A percentile compares a stretch with the other conserved stretches of the same genome.
These are phyloP conservation scores for Penicillium decumbens DNA, from an alignment of 2,329 filamentous ascomycete species.

Conservation along the genomic window DNA sequence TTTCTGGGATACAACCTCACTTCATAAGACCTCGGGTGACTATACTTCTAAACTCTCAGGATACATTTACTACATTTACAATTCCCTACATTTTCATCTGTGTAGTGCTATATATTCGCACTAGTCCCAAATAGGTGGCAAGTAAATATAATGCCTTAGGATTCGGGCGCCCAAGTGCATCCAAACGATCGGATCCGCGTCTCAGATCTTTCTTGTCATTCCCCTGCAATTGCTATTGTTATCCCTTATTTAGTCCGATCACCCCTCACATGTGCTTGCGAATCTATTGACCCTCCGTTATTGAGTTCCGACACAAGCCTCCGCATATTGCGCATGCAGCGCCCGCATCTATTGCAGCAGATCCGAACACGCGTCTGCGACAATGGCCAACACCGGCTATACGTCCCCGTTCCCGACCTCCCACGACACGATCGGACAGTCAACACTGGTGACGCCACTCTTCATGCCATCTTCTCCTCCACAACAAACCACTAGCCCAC, in stretches of 20 bases:
- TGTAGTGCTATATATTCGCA: not conserved
- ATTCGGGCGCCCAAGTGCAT: slow-evolving; percentile 5
- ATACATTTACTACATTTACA: too few species aligned
- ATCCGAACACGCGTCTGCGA: slow-evolving; percentile 16
- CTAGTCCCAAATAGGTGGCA: slow-evolving; percentile 16
- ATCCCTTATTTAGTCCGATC: slow-evolving; percentile 1
- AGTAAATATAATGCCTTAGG: slow-evolving; percentile 19
- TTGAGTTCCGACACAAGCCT: not conserved
- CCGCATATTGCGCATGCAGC: slow-evolving; percentile 1
- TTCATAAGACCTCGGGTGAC: too few species aligned
- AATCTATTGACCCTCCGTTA: not conserved
- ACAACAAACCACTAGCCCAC: slow-evolving; percentile 15
- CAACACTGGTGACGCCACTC: slow-evolving; percentile 35
- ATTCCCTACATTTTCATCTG: too few species aligned
- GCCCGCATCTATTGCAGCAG: slow-evolving; percentile 3
- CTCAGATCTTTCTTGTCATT: slow-evolving; percentile 1
- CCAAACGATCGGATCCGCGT: not conserved
- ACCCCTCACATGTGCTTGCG: not conserved
- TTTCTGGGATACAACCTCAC: too few species aligned
- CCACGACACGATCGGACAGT: slow-evolving; percentile 42
- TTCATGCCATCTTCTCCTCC: slow-evolving; percentile 39
- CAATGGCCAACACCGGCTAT: slow-evolving; percentile 38
- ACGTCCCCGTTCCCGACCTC: slow-evolving; percentile 38
- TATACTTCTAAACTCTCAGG: too few species aligned
- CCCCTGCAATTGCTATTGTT: slow-evolving; percentile 19